phyloP scores from a whole-genome alignment of 1,139 yeast genomes.

The Debaryomyces psychrophilus region DNA sequence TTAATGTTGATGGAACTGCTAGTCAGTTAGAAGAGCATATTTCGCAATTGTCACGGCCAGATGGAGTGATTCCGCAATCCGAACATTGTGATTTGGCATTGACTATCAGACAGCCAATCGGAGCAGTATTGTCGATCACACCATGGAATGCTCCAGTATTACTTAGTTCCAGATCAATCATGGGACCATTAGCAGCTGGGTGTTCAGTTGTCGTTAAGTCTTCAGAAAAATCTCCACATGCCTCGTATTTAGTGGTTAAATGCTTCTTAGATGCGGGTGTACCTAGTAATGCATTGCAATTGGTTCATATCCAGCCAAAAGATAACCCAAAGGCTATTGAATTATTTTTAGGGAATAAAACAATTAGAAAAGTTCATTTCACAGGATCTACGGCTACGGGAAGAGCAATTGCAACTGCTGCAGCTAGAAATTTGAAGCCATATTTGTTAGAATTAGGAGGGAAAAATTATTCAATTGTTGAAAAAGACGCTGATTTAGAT shows the following conservation, averaged over 20 bases:
- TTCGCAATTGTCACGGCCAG: conserved; percentile 22
- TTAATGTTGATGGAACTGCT: conserved; percentile 34
- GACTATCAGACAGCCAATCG: conserved; percentile 40
- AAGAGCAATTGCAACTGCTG: conserved; percentile 31
- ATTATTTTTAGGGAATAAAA: conserved; percentile 28
- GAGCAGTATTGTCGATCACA: conserved; percentile 48
- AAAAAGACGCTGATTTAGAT: conserved; percentile 35
- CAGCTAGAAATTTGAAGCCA: conserved; percentile 42
- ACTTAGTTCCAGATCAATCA: conserved; percentile 39
- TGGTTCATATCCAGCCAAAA: conserved; percentile 35
- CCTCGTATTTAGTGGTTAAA: conserved; percentile 33
- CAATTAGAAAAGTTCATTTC: conserved; percentile 41
- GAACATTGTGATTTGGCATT: conserved; percentile 30
- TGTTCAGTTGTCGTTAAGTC: conserved; percentile 50
- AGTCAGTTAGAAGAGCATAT: conserved; percentile 29
- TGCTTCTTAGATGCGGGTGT: conserved; percentile 43
- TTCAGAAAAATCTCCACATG: conserved; percentile 39
- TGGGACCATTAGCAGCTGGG: conserved; percentile 53
- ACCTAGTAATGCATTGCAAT: conserved; percentile 36
- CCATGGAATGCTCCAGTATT: conserved; percentile 56
- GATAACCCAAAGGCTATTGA: conserved; percentile 29
- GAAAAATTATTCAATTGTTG: conserved; percentile 40
- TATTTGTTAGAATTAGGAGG: conserved; percentile 48
- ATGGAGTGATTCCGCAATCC: conserved; percentile 29
- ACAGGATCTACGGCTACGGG: conserved; percentile 51